These are phyloP conservation scores for Cercospora canescens DNA, from an alignment of 2,329 filamentous ascomycete species.

Conservation along the genomic window DNA sequence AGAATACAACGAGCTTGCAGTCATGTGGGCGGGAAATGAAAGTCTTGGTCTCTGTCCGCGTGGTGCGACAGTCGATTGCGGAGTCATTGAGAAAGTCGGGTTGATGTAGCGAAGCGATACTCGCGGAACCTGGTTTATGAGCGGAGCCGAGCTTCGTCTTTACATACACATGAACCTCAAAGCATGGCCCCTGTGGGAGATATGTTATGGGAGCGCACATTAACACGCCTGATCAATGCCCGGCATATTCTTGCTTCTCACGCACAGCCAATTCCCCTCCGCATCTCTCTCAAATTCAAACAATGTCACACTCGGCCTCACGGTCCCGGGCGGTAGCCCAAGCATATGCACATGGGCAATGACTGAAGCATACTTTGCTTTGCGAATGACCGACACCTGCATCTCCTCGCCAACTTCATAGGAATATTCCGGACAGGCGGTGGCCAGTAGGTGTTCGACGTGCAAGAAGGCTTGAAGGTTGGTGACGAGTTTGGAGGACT, in stretches of 20 bases:
- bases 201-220: too few relatives aligned
- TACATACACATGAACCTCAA: too few relatives aligned
- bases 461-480: not conserved
- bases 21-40: not conserved
- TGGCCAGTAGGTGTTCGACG: not conserved
- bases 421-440: not conserved
- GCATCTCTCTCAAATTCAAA: not conserved
- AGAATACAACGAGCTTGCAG: not conserved
- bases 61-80: too few relatives aligned
- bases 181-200: too few relatives aligned
- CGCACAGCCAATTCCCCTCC: not conserved
- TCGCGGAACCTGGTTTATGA: not conserved
- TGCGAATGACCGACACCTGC: not conserved
- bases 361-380: not conserved
- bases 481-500: not conserved
- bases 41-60: not conserved
- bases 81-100: not conserved
- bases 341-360: not conserved
- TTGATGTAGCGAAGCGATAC: not conserved
- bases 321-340: not conserved
- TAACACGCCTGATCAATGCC: too few relatives aligned
- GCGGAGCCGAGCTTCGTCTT: not conserved
- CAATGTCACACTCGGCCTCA: not conserved
- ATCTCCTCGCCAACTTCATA: not conserved
- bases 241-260: not conserved